phyloP scores from a whole-genome alignment of 2,329 filamentous ascomycete species.

The Cadophora malorum region DNA sequence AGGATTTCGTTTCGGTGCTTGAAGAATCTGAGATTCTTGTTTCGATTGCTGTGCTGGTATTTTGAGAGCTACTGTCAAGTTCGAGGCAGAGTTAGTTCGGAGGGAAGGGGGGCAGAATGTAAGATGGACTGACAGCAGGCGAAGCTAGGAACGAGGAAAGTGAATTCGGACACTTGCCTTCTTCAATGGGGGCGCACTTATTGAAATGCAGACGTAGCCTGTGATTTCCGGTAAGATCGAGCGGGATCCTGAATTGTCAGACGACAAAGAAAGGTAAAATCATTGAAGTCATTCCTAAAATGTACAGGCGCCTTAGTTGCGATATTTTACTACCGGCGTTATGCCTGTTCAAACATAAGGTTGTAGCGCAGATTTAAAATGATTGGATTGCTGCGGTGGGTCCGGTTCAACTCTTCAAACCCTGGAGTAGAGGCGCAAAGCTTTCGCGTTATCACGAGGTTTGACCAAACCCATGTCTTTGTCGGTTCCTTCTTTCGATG shows the following conservation, averaged over 20 bases:
- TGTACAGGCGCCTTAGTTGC: not conserved
- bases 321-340: not conserved
- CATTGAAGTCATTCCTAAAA: not conserved
- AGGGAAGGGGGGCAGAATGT: not conserved
- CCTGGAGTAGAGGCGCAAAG: not conserved
- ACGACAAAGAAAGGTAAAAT: slow-evolving; percentile 6
- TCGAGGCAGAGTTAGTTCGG: not conserved
- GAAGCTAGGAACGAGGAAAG: not conserved
- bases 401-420: slow-evolving; percentile 9
- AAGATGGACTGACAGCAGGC: too few relatives aligned
- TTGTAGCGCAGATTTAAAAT: not conserved
- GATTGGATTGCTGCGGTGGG: not conserved
- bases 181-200: not conserved
- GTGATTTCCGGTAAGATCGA: not conserved
- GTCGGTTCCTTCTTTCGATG: not conserved
- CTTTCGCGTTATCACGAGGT: slow-evolving; percentile 3
- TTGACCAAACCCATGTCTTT: not conserved
- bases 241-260: not conserved
- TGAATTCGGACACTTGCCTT: not conserved
- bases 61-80: not conserved
- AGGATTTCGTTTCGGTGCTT: slow-evolving; percentile 16
- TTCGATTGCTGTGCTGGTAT: not conserved
- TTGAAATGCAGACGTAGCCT: not conserved
- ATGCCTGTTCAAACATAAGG: not conserved
- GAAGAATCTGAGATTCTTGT: not conserved